Evolutionary conservation across 192 early-diverging fungal species (phyloP).

Genomic region (Backusella parvicylindrica): DNA sequence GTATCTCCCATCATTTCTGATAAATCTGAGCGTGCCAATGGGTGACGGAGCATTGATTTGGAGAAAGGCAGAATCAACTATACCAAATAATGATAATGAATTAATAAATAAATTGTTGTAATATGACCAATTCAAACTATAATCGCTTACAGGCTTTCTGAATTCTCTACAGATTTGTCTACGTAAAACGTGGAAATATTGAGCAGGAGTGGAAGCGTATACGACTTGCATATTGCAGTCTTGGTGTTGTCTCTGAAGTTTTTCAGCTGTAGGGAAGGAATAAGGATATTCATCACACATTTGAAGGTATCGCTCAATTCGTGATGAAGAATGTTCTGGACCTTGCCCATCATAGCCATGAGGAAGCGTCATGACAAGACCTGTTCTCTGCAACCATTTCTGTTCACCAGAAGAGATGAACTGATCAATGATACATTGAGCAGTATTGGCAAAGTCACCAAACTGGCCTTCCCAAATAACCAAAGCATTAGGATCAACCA

Average conservation of each 20-base stretch:
- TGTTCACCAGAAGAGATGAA: conserved; percentile 94
- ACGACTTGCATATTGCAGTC: conserved; percentile 98
- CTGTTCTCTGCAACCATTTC: conserved; percentile 97
- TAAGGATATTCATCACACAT: conserved; percentile 93
- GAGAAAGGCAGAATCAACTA: conserved; percentile 59
- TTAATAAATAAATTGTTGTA: neutral
- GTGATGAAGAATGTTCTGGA: conserved; percentile 94
- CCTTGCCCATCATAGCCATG: conserved; percentile 99
- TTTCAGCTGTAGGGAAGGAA: conserved; percentile 69
- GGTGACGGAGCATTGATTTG: conserved; percentile 91
- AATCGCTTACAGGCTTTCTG: conserved; percentile 78
- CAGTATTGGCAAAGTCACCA: conserved; percentile 96
- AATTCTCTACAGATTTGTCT: conserved; percentile 95
- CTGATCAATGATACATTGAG: conserved; percentile 98
- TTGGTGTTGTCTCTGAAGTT: conserved; percentile 88
- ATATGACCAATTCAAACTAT: neutral
- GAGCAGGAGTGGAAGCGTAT: conserved; percentile 90
- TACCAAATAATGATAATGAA: conserved; percentile 20
- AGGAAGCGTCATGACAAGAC: conserved; percentile 87
- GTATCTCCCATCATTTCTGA: conserved; percentile 77
- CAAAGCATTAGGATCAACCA: conserved; percentile 91
- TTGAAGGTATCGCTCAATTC: conserved; percentile 94
- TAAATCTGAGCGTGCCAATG: conserved; percentile 80
- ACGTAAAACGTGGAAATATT: conserved; percentile 94
- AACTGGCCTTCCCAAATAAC: conserved; percentile 98